Evolutionary conservation across 352 stramenopile genomes (phyloP), one percentile per base, ranked within the genome.

Genomic region (Achlya hypogyna): DNA sequence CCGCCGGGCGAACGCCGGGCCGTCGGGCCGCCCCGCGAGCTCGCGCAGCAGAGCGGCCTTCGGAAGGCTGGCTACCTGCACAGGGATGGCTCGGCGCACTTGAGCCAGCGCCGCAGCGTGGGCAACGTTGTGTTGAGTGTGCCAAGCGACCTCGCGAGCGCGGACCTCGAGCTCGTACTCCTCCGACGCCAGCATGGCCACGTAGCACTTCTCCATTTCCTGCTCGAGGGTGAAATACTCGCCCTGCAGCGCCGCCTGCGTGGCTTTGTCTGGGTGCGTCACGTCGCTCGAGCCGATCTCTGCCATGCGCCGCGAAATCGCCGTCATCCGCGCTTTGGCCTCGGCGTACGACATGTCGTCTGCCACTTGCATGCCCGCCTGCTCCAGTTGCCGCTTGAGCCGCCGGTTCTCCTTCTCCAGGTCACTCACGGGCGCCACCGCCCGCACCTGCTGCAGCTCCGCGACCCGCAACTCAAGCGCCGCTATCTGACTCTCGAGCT

Each of bases 141-240:
- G 49, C 49, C 49, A 56, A 10, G 49, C 31, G 25, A 35, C 25
- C 31, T 56, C 49, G 25, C 10, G 12, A 12, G 16, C 49, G 25
- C 31, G 25, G 25, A 56, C 25, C 31, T 56, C 49, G 31, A 20
- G 12, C n/a, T 56, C 49, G 31, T 56, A 56, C 31, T 56, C 49
- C 20, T 56, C 49, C 12, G 49, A 56, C 49, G 49, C 49, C 25
- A 56, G 14, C 49, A 56, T 56, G 31, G 49, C 49, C 25, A 35
- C 25, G 49, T 56, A 56, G 25, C 25, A 35, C 49, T 56, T 56
- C 6, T 56, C 49, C 49, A 56, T 56, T 20, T 56, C 49, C 8
- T 38, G 31, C 31, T 56, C 49, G 31, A 56, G 49, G 10, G 25
- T 35, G 25, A 56, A 56, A 20, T 56, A 56, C 8, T 56, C 31